A percentile compares a stretch with the other conserved stretches of the same genome.
Evolutionary conservation across 305 asterid species (phyloP).

Genomic region (Euphrasia arctica): DNA sequence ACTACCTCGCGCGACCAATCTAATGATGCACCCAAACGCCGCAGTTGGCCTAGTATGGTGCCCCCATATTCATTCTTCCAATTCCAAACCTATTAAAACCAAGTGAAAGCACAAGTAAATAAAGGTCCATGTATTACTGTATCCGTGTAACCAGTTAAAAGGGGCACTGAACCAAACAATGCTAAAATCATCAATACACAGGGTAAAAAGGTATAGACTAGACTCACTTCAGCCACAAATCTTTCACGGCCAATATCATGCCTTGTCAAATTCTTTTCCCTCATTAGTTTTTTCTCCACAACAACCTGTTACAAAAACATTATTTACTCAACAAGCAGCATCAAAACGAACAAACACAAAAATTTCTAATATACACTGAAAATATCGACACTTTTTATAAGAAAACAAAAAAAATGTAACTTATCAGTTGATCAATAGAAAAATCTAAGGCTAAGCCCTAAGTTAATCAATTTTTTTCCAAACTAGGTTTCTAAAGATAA

Average conservation of each 20-base stretch:
- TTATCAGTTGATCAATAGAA: neutral
- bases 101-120: conserved; percentile 22
- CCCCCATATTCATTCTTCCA: conserved; percentile 92
- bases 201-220: conserved; percentile 4
- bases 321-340: conserved; percentile 3
- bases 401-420: neutral
- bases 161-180: conserved; percentile 12
- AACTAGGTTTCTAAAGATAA: neutral
- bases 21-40: conserved; percentile 88
- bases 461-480: neutral
- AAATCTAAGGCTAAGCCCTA: neutral
- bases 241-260: conserved; percentile 86
- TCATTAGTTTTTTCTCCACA: conserved; percentile 91
- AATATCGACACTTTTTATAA: neutral
- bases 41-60: conserved; percentile 76
- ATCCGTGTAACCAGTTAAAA: neutral
- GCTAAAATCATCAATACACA: conserved; percentile 10
- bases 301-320: conserved; percentile 59
- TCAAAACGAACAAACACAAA: neutral
- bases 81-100: conserved; percentile 72
- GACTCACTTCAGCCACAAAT: conserved; percentile 79
- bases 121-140: neutral
- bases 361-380: neutral
- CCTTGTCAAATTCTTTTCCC: conserved; percentile 75
- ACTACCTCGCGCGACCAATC: conserved; percentile 98